These are phyloP conservation scores for Candida golubevii DNA, from an alignment of 805 yeast species.

Conservation along the genomic window DNA sequence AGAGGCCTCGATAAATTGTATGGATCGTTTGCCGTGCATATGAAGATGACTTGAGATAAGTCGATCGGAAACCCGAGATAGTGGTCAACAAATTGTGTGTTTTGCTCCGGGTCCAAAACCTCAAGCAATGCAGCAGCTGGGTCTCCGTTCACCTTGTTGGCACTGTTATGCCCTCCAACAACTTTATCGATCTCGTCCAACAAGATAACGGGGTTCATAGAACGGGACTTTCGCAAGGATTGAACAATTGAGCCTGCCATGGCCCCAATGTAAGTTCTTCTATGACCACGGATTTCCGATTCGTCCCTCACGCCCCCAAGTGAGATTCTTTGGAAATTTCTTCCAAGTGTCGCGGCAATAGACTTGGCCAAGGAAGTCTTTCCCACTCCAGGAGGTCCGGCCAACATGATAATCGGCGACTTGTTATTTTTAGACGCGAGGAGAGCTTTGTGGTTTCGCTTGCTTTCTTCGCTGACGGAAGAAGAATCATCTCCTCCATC, in stretches of 20 bases:
- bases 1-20: conserved; percentile 70
- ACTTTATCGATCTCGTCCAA: conserved; percentile 85
- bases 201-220: conserved; percentile 78
- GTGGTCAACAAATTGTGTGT: conserved; percentile 70
- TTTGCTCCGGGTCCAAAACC: conserved; percentile 88
- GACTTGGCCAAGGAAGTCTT: conserved; percentile 84
- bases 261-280: conserved; percentile 89
- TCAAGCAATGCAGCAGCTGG: conserved; percentile 88
- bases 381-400: conserved; percentile 95
- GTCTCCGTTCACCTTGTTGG: conserved; percentile 62
- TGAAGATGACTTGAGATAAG: conserved; percentile 71
- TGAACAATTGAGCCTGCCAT: conserved; percentile 83
- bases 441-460: conserved; percentile 7
- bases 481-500: conserved; percentile 14
- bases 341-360: conserved; percentile 66
- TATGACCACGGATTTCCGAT: conserved; percentile 84
- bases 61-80: conserved; percentile 84
- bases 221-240: conserved; percentile 68
- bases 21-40: conserved; percentile 83
- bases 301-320: conserved; percentile 88
- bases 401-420: conserved; percentile 75
- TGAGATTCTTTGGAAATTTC: conserved; percentile 74
- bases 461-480: conserved; percentile 4
- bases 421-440: conserved; percentile 33
- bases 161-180: conserved; percentile 47